Percentiles rank a stretch among this genome's conserved stretches.
phyloP scores from a whole-genome alignment of 1,284 basidiomycete species.

The Meira miltonrushii region DNA sequence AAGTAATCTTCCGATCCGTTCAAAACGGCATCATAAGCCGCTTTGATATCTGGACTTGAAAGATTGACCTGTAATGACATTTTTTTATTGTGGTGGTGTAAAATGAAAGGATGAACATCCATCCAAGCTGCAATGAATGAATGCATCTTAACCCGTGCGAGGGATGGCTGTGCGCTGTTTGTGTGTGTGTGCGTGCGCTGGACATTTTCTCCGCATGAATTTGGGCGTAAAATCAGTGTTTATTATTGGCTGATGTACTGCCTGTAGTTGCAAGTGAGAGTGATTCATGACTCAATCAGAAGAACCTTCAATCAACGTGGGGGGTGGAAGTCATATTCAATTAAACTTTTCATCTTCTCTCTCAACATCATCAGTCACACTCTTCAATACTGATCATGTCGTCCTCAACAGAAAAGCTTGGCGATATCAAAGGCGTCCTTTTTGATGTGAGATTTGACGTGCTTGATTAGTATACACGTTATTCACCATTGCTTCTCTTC shows the following conservation, averaged over 20 bases:
- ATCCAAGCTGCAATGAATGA: not conserved
- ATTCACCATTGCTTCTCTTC: not conserved
- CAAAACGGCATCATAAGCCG: constrained; percentile 49
- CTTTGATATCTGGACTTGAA: constrained; percentile 64
- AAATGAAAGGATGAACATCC: not conserved
- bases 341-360: not conserved
- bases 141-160: not conserved
- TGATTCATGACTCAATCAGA: too few relatives aligned
- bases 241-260: too few relatives aligned
- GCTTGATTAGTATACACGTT: too few relatives aligned
- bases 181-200: not conserved
- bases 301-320: too few relatives aligned
- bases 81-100: not conserved
- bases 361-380: not conserved
- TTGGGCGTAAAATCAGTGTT: too few relatives aligned
- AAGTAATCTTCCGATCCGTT: constrained; percentile 71
- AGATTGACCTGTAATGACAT: constrained; percentile 59
- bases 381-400: not conserved
- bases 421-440: constrained; percentile 28
- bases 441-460: constrained; percentile 26
- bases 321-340: too few relatives aligned
- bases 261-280: too few relatives aligned
- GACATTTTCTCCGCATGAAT: not conserved
- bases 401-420: constrained; percentile 7
- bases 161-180: not conserved